A percentile compares a stretch with the other conserved stretches of the same genome.
These are phyloP conservation scores for Basidiobolus meristosporus DNA, from an alignment of 371 early-diverging fungal species.

Conservation along the genomic window DNA sequence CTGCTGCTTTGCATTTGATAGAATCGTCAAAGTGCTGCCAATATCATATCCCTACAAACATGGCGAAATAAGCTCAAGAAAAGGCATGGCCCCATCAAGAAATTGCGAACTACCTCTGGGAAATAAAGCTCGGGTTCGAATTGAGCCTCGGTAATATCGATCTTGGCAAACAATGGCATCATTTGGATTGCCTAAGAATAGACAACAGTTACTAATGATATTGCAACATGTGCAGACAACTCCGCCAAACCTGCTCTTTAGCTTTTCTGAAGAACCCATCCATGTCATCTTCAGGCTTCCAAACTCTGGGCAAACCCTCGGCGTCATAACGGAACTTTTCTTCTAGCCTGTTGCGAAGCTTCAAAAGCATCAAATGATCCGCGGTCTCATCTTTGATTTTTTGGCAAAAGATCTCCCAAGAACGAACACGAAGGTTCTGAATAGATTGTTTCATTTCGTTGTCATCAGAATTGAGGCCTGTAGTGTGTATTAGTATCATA, in stretches of 20 bases:
- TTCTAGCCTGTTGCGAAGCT: conserved; percentile 50
- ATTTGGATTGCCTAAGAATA: conserved; percentile 23
- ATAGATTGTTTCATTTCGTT: conserved; percentile 22
- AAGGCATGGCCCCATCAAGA: no score
- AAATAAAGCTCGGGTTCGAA: conserved; percentile 16
- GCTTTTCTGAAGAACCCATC: conserved; percentile 64
- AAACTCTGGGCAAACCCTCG: conserved; percentile 79
- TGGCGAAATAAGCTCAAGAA: neutral
- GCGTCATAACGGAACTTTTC: conserved; percentile 85
- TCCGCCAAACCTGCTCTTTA: conserved; percentile 26
- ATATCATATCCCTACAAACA: conserved; percentile 34
- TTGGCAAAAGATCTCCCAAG: conserved; percentile 54
- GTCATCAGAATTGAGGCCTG: conserved; percentile 35
- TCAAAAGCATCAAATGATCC: conserved; percentile 57
- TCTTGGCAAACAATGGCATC: conserved; percentile 37
- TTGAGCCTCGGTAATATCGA: conserved; percentile 19
- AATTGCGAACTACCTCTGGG: no score
- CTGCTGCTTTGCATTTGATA: conserved; percentile 46
- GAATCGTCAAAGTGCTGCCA: conserved; percentile 28
- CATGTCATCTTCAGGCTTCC: conserved; percentile 88
- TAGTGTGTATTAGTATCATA: neutral
- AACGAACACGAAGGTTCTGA: conserved; percentile 26
- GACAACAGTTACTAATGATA: no score
- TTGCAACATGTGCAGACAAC: neutral
- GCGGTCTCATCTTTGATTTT: conserved; percentile 61